Percentiles rank a stretch among this genome's conserved stretches.
Conservation (phyloP, 2,329 filamentous ascomycete species). For the Penicillium sp. region DNA sequence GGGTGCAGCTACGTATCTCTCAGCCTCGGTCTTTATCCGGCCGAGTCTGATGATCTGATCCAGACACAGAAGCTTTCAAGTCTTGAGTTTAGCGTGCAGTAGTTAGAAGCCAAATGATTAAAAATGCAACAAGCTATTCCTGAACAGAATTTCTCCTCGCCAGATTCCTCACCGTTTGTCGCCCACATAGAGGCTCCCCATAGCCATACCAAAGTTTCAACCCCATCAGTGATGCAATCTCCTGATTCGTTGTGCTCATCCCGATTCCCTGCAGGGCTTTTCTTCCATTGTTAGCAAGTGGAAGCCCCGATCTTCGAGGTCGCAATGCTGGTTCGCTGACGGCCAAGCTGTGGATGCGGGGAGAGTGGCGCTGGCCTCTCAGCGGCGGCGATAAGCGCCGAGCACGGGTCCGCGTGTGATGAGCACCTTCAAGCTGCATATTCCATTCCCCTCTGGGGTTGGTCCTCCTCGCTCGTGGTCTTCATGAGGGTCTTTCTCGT, state of each 20-base stretch:
- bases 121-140: conserved; percentile 7
- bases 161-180: neutral
- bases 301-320: conserved; percentile 7
- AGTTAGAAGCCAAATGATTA: conserved; percentile 19
- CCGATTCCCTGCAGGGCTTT: conserved; percentile 5
- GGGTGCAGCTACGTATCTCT: neutral
- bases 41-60: neutral
- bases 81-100: conserved; percentile 17
- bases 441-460: conserved; percentile 22
- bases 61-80: conserved; percentile 12
- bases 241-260: neutral
- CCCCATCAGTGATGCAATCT: neutral
- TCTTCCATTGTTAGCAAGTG: conserved; percentile 1
- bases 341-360: conserved; percentile 17
- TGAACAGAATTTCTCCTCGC: neutral
- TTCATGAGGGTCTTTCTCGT: conserved; percentile 16
- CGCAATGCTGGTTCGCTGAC: conserved; percentile 15
- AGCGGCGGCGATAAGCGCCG: conserved; percentile 33
- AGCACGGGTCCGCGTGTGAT: conserved; percentile 36
- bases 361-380: conserved; percentile 21
- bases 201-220: neutral
- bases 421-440: conserved; percentile 32
- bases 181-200: neutral
- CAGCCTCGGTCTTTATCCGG: conserved; percentile 7
- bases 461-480: conserved; percentile 19